Percentiles rank a stretch among this genome's conserved stretches.
Conservation (phyloP, 2,329 filamentous ascomycete genomes). For the Cryphonectria japonica region DNA sequence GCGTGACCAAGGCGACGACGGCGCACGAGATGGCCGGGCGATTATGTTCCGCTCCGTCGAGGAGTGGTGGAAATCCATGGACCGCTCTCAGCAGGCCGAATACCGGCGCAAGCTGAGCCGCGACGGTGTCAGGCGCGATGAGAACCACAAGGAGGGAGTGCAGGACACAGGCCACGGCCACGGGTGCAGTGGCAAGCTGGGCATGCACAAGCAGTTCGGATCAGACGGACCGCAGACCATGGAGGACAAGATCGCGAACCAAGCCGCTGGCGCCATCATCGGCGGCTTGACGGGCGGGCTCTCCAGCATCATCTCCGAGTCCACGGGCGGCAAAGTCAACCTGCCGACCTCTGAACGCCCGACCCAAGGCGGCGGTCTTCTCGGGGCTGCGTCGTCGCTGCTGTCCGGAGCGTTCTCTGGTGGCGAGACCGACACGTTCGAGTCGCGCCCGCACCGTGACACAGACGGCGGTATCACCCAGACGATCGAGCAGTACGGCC, state of each 20-base stretch:
- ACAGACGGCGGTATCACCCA: conserved; percentile 65
- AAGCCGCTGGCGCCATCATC: conserved; percentile 60
- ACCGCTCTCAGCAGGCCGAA: conserved; percentile 63
- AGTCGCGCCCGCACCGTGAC: conserved; percentile 53
- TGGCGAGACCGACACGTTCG: conserved; percentile 55
- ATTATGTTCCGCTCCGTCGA: conserved; percentile 81
- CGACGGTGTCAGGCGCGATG: conserved; percentile 73
- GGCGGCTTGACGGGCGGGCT: conserved; percentile 60
- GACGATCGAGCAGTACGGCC: conserved; percentile 65
- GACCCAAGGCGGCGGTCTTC: conserved; percentile 66
- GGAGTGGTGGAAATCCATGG: conserved; percentile 79
- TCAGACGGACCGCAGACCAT: conserved; percentile 48
- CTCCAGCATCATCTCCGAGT: conserved; percentile 50
- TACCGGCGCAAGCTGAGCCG: conserved; percentile 78
- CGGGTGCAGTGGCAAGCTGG: conserved; percentile 77
- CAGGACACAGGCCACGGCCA: conserved; percentile 84
- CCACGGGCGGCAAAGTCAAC: conserved; percentile 46
- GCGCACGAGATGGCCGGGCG: conserved; percentile 70
- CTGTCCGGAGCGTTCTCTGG: conserved; percentile 48
- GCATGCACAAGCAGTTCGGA: conserved; percentile 71
- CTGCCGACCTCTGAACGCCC: conserved; percentile 39
- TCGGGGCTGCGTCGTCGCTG: conserved; percentile 70
- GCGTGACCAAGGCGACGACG: conserved; percentile 70
- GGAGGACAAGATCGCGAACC: conserved; percentile 60
- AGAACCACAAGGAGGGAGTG: conserved; percentile 87